Percentiles rank a stretch among this genome's conserved stretches.
These are phyloP conservation scores for Bruguiera hainesii DNA, from an alignment of 441 rosid species.

Conservation along the genomic window DNA sequence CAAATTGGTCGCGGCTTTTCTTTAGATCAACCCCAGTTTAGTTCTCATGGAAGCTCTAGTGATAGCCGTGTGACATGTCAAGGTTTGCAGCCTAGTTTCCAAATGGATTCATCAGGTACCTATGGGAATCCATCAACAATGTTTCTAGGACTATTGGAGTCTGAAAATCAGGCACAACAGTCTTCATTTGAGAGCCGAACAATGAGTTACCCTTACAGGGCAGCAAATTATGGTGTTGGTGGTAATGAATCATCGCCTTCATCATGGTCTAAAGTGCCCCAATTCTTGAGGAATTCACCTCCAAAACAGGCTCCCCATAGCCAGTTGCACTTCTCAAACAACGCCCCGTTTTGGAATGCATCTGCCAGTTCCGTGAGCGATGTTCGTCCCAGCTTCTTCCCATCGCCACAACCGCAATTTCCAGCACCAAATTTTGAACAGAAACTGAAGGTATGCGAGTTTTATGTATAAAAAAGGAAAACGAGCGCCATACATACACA, in stretches of 20 bases:
- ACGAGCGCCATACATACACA: neutral
- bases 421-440: conserved; percentile 50
- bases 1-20: conserved; percentile 52
- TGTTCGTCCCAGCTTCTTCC: conserved; percentile 53
- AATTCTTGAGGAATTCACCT: conserved; percentile 64
- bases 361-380: conserved; percentile 56
- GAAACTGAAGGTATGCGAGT: conserved; percentile 56
- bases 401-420: conserved; percentile 54
- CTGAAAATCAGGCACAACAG: conserved; percentile 26
- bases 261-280: conserved; percentile 55
- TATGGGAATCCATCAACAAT: conserved; percentile 52
- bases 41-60: conserved; percentile 62
- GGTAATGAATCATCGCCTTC: conserved; percentile 39
- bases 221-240: conserved; percentile 36
- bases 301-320: conserved; percentile 52
- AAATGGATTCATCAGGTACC: conserved; percentile 50
- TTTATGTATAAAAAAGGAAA: neutral
- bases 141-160: conserved; percentile 48
- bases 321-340: conserved; percentile 82
- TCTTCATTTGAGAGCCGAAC: conserved; percentile 33
- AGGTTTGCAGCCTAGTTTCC: conserved; percentile 46
- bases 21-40: conserved; percentile 53
- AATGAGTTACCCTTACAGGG: conserved; percentile 37
- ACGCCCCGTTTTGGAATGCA: conserved; percentile 92
- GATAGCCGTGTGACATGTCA: conserved; percentile 66